Evolutionary conservation across 2,329 filamentous ascomycete genomes (phyloP).

Genomic region (Daldinia sp.): DNA sequence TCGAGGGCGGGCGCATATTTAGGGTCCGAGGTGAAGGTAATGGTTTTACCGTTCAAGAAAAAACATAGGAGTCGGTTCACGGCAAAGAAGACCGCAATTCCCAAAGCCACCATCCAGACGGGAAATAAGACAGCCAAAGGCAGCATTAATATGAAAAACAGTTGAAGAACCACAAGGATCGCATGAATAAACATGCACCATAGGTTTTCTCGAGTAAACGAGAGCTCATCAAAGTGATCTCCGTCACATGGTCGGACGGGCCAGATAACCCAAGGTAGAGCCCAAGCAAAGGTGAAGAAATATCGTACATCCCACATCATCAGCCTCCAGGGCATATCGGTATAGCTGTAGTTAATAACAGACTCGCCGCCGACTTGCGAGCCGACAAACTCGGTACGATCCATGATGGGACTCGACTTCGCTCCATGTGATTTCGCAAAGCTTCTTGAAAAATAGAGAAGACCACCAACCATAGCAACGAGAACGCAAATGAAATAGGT

Average conservation of each 20-base stretch:
- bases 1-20: constrained; percentile 63
- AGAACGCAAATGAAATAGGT: constrained; percentile 29
- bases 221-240: constrained; percentile 72
- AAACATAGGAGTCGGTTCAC: constrained; percentile 66
- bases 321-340: constrained; percentile 65
- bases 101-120: constrained; percentile 60
- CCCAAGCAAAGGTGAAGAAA: constrained; percentile 67
- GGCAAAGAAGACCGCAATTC: constrained; percentile 59
- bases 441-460: constrained; percentile 33
- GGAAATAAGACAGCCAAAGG: constrained; percentile 63
- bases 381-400: constrained; percentile 65
- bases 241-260: constrained; percentile 67
- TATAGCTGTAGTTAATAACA: constrained; percentile 73
- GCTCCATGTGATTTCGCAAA: constrained; percentile 28
- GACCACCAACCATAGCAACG: constrained; percentile 32
- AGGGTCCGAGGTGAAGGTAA: constrained; percentile 64
- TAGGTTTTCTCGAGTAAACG: constrained; percentile 68
- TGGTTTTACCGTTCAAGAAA: constrained; percentile 64
- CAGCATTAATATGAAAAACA: constrained; percentile 69
- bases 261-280: constrained; percentile 70
- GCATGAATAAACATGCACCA: constrained; percentile 69
- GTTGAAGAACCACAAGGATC: constrained; percentile 70
- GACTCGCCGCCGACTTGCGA: constrained; percentile 69
- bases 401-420: constrained; percentile 27
- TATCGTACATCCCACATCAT: constrained; percentile 66